phyloP scores from a whole-genome alignment of 345 rosid species.

The Acer yangbiense region DNA sequence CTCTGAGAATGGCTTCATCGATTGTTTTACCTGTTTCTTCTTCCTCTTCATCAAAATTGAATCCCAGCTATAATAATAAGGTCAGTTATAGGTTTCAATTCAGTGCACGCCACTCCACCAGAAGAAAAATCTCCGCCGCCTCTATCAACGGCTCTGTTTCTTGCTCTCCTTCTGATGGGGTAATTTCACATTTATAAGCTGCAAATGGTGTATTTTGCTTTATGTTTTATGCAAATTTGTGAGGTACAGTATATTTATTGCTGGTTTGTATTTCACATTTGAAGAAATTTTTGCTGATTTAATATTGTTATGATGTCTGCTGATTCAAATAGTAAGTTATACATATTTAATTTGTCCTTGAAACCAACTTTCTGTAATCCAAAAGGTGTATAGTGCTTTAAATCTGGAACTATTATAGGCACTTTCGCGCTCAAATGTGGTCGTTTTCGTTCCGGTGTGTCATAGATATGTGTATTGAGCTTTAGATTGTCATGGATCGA shows the following conservation, averaged over 20 bases:
- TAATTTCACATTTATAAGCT: slow-evolving; percentile 5
- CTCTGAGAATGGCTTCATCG: slow-evolving; percentile 33
- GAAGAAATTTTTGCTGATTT: too few species aligned
- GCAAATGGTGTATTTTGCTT: neutral
- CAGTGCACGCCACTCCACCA: slow-evolving; percentile 11
- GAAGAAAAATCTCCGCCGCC: slow-evolving; percentile 24
- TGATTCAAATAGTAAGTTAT: neutral
- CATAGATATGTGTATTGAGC: too few species aligned
- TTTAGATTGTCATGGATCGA: too few species aligned
- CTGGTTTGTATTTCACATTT: too few species aligned
- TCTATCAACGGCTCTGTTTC: slow-evolving; percentile 49
- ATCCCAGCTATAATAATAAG: neutral
- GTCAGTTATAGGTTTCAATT: slow-evolving; percentile 24
- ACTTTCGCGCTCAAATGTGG: too few species aligned
- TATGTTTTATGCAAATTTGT: neutral
- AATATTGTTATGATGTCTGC: neutral
- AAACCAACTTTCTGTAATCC: neutral
- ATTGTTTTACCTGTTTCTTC: slow-evolving; percentile 30
- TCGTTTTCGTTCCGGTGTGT: too few species aligned
- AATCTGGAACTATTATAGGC: too few species aligned
- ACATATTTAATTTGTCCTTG: neutral
- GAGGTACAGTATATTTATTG: neutral
- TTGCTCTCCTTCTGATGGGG: slow-evolving; percentile 47
- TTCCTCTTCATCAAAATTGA: slow-evolving; percentile 28
- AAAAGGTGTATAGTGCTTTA: too few species aligned